Evolutionary conservation across 192 early-diverging fungal genomes (phyloP).

Genomic region (Coemansia sp.): DNA sequence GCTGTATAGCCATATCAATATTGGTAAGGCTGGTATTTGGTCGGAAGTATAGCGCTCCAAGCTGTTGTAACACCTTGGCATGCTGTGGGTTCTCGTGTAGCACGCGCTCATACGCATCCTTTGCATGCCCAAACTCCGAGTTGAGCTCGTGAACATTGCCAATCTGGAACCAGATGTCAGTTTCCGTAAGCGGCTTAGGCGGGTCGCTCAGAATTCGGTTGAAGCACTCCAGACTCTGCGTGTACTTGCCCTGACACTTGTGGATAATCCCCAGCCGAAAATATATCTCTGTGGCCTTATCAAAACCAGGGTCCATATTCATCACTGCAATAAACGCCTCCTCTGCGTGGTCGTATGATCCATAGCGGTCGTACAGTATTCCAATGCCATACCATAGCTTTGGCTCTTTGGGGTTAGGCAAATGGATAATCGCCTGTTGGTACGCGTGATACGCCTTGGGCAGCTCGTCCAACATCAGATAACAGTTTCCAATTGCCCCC

Average conservation of each 20-base stretch:
- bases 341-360: conserved; percentile 94
- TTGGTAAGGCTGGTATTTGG: conserved; percentile 78
- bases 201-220: conserved; percentile 82
- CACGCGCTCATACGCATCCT: conserved; percentile 91
- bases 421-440: conserved; percentile 91
- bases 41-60: conserved; percentile 96
- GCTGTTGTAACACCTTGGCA: conserved; percentile 92
- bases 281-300: conserved; percentile 97
- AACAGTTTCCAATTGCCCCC: conserved; percentile 94
- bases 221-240: conserved; percentile 71
- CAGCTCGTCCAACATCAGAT: conserved; percentile 93
- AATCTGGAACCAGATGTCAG: conserved; percentile 99
- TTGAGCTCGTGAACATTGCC: conserved; percentile 95
- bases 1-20: conserved; percentile 79
- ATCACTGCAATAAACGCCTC: conserved; percentile 95
- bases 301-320: conserved; percentile 92
- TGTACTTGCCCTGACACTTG: conserved; percentile 62
- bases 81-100: conserved; percentile 86
- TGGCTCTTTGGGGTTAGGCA: conserved; percentile 92
- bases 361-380: conserved; percentile 95
- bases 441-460: conserved; percentile 94
- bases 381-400: conserved; percentile 99
- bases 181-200: conserved; percentile 91
- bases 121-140: conserved; percentile 78
- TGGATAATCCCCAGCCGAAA: conserved; percentile 98